These are phyloP conservation scores for Rozella allomycis DNA, from an alignment of 371 early-diverging fungal species.

Conservation along the genomic window DNA sequence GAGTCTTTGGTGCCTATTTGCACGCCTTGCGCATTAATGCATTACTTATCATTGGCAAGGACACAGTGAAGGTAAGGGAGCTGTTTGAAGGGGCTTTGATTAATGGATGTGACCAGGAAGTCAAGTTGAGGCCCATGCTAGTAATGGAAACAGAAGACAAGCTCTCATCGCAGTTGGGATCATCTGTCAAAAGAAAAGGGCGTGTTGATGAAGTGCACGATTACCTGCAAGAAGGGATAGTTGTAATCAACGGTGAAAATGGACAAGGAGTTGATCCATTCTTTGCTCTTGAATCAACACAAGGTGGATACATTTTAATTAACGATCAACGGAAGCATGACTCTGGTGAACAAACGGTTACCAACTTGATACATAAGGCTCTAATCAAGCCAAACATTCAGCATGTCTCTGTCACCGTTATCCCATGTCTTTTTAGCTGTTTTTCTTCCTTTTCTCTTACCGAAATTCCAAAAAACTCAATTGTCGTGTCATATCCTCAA, in stretches of 20 bases:
- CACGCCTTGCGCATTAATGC: constrained; percentile 1
- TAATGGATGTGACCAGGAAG: background rate
- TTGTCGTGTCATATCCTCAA: background rate
- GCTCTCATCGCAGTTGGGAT: background rate
- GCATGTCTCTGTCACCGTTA: background rate
- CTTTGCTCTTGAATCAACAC: background rate
- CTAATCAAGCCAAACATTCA: background rate
- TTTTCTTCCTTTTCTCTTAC: background rate
- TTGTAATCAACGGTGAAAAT: background rate
- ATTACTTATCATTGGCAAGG: background rate
- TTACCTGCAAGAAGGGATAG: background rate
- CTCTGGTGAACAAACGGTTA: background rate
- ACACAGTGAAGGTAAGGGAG: background rate
- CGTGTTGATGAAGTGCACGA: background rate
- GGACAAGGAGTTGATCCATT: constrained; percentile 1
- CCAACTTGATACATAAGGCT: background rate
- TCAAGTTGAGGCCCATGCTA: background rate
- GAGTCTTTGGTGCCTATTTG: background rate
- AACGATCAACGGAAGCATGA: background rate
- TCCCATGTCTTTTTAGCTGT: background rate
- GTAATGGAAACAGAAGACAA: constrained; percentile 1
- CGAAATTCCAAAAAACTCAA: background rate
- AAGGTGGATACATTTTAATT: background rate
- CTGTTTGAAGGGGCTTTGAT: background rate
- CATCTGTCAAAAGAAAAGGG: background rate